These are phyloP conservation scores for Bullera alba DNA, from an alignment of 768 basidiomycete species.

Conservation along the genomic window DNA sequence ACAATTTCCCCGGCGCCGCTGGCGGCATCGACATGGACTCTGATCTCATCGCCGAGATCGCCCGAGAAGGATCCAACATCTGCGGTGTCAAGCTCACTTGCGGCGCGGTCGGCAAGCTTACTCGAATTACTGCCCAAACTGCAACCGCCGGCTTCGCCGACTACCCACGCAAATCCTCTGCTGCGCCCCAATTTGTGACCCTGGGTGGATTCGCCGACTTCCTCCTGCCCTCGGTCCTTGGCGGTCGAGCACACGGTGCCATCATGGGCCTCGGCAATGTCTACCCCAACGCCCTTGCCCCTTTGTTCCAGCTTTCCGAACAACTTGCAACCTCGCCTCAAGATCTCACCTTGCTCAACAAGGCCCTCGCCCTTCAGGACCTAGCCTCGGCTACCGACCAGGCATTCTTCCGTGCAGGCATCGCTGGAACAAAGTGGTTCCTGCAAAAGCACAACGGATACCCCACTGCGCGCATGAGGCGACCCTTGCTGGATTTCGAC, in stretches of 20 bases:
- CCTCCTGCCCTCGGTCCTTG: conserved; percentile 63
- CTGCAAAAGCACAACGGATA: conserved; percentile 67
- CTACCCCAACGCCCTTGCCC: conserved; percentile 53
- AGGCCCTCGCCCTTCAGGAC: conserved; percentile 69
- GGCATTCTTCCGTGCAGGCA: conserved; percentile 66
- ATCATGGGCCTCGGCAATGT: conserved; percentile 85
- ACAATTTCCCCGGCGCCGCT: conserved; percentile 81
- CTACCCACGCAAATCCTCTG: conserved; percentile 62
- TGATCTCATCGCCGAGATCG: conserved; percentile 74
- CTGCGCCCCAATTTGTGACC: conserved; percentile 66
- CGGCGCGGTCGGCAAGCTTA: conserved; percentile 85
- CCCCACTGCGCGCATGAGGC: conserved; percentile 52
- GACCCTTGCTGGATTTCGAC: conserved; percentile 65
- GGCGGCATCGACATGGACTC: conserved; percentile 89
- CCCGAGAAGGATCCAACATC: conserved; percentile 65
- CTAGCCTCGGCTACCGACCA: conserved; percentile 73
- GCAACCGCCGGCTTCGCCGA: conserved; percentile 54
- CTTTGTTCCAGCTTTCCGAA: conserved; percentile 60
- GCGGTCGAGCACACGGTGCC: conserved; percentile 67
- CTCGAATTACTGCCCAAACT: conserved; percentile 60
- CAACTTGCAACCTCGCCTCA: conserved; percentile 53
- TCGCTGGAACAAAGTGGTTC: conserved; percentile 76
- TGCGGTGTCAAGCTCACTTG: conserved; percentile 88
- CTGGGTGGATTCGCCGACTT: conserved; percentile 83
- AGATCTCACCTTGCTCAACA: conserved; percentile 52